Evolutionary conservation across 177 flowering plant genomes (phyloP), one percentile per base, ranked within the genome.

Genomic region (Telopea speciosissima): DNA sequence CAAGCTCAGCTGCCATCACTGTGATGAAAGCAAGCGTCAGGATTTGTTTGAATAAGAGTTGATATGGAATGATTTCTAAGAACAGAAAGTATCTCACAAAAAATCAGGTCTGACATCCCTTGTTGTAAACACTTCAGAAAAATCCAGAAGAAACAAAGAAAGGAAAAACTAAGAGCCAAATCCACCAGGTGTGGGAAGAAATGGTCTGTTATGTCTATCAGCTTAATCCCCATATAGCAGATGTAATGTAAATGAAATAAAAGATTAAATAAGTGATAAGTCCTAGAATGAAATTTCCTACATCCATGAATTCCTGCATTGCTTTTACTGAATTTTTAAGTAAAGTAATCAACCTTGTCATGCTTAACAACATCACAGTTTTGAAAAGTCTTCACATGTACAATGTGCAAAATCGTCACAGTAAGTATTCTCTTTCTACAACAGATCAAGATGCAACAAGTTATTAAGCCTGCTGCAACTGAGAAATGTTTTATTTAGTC

Each of bases 1-100:
- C 96, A 68, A 95, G 84, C 81, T 95, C 99, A 70, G 97, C 97
- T 74, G 99, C 99, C 99, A 95, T 95, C 70, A 95, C 97, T 95
- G 87, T 74, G 69, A 82, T 60, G 62, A 63, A 14, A 76, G 42
- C 25, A 12, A 11, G 60, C 64, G 68, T 13, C 24, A 65, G 56
- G 22, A 70, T 16, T 36, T 36, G 6, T 36, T 36, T 36, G 40
- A 4, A 6, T 36, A 36, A 8, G 40, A 36, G 40, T 36, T 36
- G 40, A 36, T 8, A 36, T 36, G 9, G 40, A 5, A 36, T 3
- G 40, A 36, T 36, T 36, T 36, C 40, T 36, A 36, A 36, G 40
- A 36, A 36, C 40, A 36, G 40, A 4, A 36, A 5, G 9, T 36
- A 36, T 5, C 40, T 36, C 40, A 36, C 40, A 36, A 36, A 36